These are phyloP conservation scores for Phenoliferia sp. DNA, from an alignment of 1,284 basidiomycete genomes.

Conservation along the genomic window DNA sequence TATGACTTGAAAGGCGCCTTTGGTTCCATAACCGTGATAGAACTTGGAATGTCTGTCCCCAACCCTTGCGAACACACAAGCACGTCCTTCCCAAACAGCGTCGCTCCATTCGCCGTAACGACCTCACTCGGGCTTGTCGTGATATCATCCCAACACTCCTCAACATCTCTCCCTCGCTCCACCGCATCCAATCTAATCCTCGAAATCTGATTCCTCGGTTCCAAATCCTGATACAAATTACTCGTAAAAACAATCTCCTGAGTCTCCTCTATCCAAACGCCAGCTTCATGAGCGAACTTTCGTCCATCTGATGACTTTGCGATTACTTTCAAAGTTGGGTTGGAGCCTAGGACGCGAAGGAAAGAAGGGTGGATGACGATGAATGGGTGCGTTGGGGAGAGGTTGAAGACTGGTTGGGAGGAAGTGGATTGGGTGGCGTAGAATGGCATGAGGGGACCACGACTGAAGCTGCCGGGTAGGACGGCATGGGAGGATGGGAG, in stretches of 20 bases:
- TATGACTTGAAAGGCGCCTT: background rate
- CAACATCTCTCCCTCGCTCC: background rate
- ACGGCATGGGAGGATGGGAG: conserved; percentile 6
- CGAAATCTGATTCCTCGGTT: conserved; percentile 15
- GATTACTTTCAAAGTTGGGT: conserved; percentile 17
- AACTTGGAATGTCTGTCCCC: conserved; percentile 19
- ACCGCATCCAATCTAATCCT: conserved; percentile 6
- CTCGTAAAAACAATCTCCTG: conserved; percentile 35
- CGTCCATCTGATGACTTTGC: conserved; percentile 8
- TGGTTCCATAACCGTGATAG: conserved; percentile 29
- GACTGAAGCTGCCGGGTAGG: background rate
- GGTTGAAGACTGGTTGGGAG: background rate
- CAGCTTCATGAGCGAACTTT: conserved; percentile 37
- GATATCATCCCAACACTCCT: conserved; percentile 2
- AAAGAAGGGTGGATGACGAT: conserved; percentile 27
- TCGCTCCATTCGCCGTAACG: conserved; percentile 34
- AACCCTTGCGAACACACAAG: conserved; percentile 36
- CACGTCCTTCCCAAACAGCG: conserved; percentile 24
- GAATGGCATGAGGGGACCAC: background rate
- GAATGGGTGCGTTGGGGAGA: conserved; percentile 22
- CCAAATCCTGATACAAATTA: conserved; percentile 19
- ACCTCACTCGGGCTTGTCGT: background rate
- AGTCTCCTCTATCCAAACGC: conserved; percentile 27
- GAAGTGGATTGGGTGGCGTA: background rate
- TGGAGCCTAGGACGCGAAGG: conserved; percentile 17